These are phyloP conservation scores for Penicillium angulare DNA, from an alignment of 495 filamentous ascomycete species.

Conservation along the genomic window DNA sequence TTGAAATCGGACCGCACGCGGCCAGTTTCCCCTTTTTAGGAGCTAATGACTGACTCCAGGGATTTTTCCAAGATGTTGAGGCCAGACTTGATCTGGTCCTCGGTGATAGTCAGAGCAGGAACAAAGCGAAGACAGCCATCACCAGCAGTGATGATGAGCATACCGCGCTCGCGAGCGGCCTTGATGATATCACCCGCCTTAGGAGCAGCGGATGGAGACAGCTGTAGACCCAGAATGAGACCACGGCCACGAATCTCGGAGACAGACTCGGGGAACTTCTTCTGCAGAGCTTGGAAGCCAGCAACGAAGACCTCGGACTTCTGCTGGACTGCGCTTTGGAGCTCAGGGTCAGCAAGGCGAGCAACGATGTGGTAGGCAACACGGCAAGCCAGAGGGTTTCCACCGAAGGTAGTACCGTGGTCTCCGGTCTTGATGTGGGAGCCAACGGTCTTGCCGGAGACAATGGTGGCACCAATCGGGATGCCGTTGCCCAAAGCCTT, in stretches of 20 bases:
- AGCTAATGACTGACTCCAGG: constrained; percentile 51
- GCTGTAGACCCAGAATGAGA: constrained; percentile 80
- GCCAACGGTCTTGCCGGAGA: constrained; percentile 67
- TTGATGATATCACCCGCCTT: constrained; percentile 62
- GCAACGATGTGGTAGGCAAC: constrained; percentile 80
- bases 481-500: constrained; percentile 97
- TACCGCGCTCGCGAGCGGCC: constrained; percentile 81
- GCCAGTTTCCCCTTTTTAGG: constrained; percentile 5
- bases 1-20: constrained; percentile 6
- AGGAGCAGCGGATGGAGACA: constrained; percentile 63
- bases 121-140: constrained; percentile 87
- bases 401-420: constrained; percentile 96
- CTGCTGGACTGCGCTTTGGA: constrained; percentile 61
- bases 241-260: constrained; percentile 79
- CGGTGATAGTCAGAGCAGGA: constrained; percentile 73
- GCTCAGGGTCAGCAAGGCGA: constrained; percentile 61
- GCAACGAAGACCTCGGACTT: constrained; percentile 65
- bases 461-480: constrained; percentile 88
- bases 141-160: constrained; percentile 89
- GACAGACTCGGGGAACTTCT: constrained; percentile 69
- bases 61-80: constrained; percentile 75
- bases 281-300: constrained; percentile 60
- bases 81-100: constrained; percentile 73
- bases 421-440: constrained; percentile 88
- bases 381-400: constrained; percentile 85